Percentiles rank a stretch among this genome's conserved stretches.
These are phyloP conservation scores for Penicillium brasilianum DNA, from an alignment of 2,329 filamentous ascomycete genomes.

Conservation along the genomic window DNA sequence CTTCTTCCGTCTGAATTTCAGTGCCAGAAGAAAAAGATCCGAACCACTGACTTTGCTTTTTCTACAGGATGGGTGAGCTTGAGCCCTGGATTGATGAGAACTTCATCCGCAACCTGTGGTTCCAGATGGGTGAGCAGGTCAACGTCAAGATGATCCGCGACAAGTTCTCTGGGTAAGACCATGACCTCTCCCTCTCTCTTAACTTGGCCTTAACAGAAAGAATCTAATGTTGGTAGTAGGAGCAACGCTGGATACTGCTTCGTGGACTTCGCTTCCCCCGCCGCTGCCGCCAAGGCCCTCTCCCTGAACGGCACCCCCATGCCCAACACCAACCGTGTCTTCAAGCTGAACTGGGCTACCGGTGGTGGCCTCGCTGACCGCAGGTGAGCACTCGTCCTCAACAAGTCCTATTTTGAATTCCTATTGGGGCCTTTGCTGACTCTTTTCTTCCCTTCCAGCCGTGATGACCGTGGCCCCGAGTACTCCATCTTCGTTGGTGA, in stretches of 20 bases:
- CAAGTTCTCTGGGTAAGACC: constrained; percentile 89
- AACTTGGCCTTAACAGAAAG: constrained; percentile 14
- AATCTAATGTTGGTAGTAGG: constrained; percentile 54
- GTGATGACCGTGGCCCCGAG: constrained; percentile 94
- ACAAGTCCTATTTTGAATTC: not conserved
- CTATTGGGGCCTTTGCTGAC: not conserved
- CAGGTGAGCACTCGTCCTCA: constrained; percentile 62
- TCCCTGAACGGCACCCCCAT: constrained; percentile 84
- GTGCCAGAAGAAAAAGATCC: not conserved
- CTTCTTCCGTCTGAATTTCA: not conserved
- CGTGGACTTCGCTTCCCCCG: constrained; percentile 83
- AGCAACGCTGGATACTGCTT: constrained; percentile 99
- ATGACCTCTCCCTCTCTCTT: constrained; percentile 6
- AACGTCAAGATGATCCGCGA: constrained; percentile 99
- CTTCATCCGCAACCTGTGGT: constrained; percentile 95
- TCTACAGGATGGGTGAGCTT: constrained; percentile 91
- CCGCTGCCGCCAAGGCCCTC: constrained; percentile 90
- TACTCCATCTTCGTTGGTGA: constrained; percentile 98
- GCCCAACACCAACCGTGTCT: constrained; percentile 90
- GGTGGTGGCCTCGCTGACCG: constrained; percentile 94
- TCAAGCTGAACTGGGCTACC: constrained; percentile 99
- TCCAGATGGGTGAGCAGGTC: constrained; percentile 88
- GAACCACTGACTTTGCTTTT: not conserved
- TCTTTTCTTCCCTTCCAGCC: constrained; percentile 45
- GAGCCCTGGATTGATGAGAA: constrained; percentile 99